A percentile compares a stretch with the other conserved stretches of the same genome.
Conservation (phyloP, 1,284 basidiomycete genomes). For the Microbotryum lychnidis-dioicae region DNA sequence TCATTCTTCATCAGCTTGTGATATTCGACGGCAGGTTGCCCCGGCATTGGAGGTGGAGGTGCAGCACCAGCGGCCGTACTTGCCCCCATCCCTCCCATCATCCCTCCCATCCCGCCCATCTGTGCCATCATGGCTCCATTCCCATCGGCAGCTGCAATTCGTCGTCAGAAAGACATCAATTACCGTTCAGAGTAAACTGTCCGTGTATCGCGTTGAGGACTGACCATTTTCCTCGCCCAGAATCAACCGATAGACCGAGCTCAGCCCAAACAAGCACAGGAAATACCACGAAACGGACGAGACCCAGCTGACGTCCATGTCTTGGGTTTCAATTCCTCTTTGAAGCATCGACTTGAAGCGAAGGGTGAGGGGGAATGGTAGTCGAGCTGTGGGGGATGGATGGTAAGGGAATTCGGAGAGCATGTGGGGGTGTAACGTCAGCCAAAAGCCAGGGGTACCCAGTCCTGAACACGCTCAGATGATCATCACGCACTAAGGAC, state of each 20-base stretch:
- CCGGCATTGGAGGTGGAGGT: slow-evolving; percentile 29
- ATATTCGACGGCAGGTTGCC: slow-evolving; percentile 59
- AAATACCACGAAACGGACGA: slow-evolving; percentile 99
- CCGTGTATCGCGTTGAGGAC: slow-evolving; percentile 35
- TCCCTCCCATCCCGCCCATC: slow-evolving; percentile 13
- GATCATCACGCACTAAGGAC: slow-evolving; percentile 68
- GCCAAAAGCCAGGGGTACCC: neutral
- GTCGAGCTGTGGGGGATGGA: slow-evolving; percentile 58
- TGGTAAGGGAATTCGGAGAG: neutral
- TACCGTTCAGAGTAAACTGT: neutral
- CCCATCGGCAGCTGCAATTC: slow-evolving; percentile 58
- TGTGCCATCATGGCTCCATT: slow-evolving; percentile 39
- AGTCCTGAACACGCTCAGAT: neutral
- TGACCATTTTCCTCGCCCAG: slow-evolving; percentile 84
- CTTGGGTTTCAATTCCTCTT: slow-evolving; percentile 86
- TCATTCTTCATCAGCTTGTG: slow-evolving; percentile 85
- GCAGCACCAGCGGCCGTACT: no score
- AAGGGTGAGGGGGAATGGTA: slow-evolving; percentile 93
- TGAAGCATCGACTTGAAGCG: slow-evolving; percentile 99
- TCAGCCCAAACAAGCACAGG: slow-evolving; percentile 95
- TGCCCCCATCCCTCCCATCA: slow-evolving; percentile 1
- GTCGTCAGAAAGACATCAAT: neutral
- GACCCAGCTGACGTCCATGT: slow-evolving; percentile 98
- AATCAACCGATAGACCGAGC: slow-evolving; percentile 86
- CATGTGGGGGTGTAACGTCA: no score